phyloP scores from a whole-genome alignment of 495 filamentous ascomycete genomes.

The Talaromyces thailandensis region DNA sequence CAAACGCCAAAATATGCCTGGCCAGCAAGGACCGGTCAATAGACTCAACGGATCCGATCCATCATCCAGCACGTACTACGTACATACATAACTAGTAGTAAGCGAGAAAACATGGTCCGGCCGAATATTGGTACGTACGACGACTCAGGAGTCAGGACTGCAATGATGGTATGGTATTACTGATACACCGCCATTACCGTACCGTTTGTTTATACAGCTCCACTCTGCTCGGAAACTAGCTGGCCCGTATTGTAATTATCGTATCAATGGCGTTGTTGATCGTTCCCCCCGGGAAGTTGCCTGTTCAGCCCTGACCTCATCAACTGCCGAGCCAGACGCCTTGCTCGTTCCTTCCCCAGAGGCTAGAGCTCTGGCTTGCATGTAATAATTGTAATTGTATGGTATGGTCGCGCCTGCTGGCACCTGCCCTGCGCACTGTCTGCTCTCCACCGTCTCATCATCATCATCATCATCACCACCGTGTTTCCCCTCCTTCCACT shows the following conservation, averaged over 20 bases:
- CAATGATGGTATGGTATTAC: neutral
- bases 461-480: neutral
- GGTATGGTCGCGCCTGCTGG: too few species aligned
- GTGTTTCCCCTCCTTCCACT: neutral
- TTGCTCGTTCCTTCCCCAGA: neutral
- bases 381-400: too few species aligned
- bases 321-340: neutral
- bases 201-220: neutral
- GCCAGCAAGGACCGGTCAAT: neutral
- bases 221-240: neutral
- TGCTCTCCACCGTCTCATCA: neutral
- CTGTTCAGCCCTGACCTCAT: neutral
- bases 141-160: too few species aligned
- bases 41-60: too few species aligned
- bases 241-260: neutral
- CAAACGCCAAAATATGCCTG: neutral
- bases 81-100: too few species aligned
- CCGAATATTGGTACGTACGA: neutral
- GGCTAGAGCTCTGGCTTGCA: neutral
- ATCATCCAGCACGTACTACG: too few species aligned
- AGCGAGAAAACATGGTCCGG: neutral
- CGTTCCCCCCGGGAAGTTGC: neutral
- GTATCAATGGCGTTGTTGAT: slow-evolving; percentile 1
- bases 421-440: too few species aligned
- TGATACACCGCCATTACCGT: neutral